Percentiles rank a stretch among this genome's conserved stretches.
Evolutionary conservation across 495 filamentous ascomycete species (phyloP).

Genomic region (Coniosporium apollinis): DNA sequence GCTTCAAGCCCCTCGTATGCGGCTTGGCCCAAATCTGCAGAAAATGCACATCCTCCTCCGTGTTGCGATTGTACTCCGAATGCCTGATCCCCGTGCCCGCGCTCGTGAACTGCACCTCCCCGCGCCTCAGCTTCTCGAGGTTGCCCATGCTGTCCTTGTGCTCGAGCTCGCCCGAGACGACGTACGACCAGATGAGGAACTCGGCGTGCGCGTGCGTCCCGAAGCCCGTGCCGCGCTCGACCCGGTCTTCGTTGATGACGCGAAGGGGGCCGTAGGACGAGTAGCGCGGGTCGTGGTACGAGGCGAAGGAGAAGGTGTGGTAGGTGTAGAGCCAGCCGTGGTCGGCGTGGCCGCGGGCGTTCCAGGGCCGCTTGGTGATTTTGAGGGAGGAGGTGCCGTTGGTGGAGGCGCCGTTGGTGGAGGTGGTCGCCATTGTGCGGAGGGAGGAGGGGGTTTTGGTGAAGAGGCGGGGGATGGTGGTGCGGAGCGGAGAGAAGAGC

Average conservation of each 20-base stretch:
- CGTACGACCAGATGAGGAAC: slow-evolving; percentile 74
- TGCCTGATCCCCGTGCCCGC: slow-evolving; percentile 65
- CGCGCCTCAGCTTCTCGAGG: slow-evolving; percentile 56
- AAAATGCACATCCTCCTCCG: slow-evolving; percentile 51
- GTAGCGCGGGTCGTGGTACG: slow-evolving; percentile 50
- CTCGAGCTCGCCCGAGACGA: slow-evolving; percentile 60
- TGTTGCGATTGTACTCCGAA: slow-evolving; percentile 55
- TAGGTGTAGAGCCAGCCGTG: slow-evolving; percentile 75
- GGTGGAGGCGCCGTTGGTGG: slow-evolving; percentile 10
- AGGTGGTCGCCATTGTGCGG: slow-evolving; percentile 14
- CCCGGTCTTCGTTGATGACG: slow-evolving; percentile 72
- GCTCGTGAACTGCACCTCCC: slow-evolving; percentile 71
- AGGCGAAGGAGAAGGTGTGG: slow-evolving; percentile 68
- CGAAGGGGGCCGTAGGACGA: slow-evolving; percentile 51
- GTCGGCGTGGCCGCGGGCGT: slow-evolving; percentile 50
- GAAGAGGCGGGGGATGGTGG: slow-evolving; percentile 7
- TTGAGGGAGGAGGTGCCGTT: slow-evolving; percentile 10
- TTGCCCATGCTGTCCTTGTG: slow-evolving; percentile 63
- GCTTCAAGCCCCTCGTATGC: slow-evolving; percentile 48
- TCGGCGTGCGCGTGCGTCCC: slow-evolving; percentile 67
- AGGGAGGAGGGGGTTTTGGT: slow-evolving; percentile 7
- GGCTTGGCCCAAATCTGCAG: slow-evolving; percentile 70
- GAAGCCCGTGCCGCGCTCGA: slow-evolving; percentile 49
- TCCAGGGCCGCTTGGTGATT: slow-evolving; percentile 24
- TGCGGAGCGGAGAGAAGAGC: slow-evolving; percentile 15